Conservation (phyloP, 2,329 filamentous ascomycete genomes). For the Cephalotrichum gorgonifer region DNA sequence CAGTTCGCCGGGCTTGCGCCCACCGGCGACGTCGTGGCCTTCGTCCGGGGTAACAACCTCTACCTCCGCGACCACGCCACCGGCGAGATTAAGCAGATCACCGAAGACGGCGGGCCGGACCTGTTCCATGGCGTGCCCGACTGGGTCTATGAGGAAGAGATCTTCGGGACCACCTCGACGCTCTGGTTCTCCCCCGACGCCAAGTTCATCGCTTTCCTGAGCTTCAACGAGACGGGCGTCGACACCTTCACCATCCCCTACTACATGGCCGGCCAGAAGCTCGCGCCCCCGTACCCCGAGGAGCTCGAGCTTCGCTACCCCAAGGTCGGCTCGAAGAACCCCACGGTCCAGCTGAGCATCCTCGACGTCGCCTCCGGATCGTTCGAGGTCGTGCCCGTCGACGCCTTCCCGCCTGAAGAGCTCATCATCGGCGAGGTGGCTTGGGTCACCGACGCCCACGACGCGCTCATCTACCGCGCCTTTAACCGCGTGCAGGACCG, state of each 20-base stretch:
- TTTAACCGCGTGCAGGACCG: constrained; percentile 60
- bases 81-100: constrained; percentile 44
- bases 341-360: constrained; percentile 50
- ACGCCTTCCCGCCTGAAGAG: constrained; percentile 49
- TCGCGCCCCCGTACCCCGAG: constrained; percentile 50
- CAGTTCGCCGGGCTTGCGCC: constrained; percentile 57
- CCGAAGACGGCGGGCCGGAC: constrained; percentile 47
- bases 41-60: constrained; percentile 57
- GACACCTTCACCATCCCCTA: constrained; percentile 56
- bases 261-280: constrained; percentile 48
- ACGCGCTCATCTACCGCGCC: constrained; percentile 51
- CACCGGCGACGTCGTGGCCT: constrained; percentile 47
- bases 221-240: constrained; percentile 72
- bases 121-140: constrained; percentile 56
- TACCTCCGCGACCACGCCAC: constrained; percentile 34
- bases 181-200: constrained; percentile 92
- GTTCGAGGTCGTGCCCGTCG: constrained; percentile 35
- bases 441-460: constrained; percentile 54
- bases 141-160: constrained; percentile 70
- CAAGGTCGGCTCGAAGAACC: constrained; percentile 59
- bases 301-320: constrained; percentile 57
- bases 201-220: constrained; percentile 75
- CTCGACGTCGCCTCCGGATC: constrained; percentile 39
- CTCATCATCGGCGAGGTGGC: constrained; percentile 57
- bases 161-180: constrained; percentile 60